Percentiles rank a stretch among this genome's conserved stretches.
Conservation (phyloP, 2,329 filamentous ascomycete genomes). For the Penicillium sclerotigenum region DNA sequence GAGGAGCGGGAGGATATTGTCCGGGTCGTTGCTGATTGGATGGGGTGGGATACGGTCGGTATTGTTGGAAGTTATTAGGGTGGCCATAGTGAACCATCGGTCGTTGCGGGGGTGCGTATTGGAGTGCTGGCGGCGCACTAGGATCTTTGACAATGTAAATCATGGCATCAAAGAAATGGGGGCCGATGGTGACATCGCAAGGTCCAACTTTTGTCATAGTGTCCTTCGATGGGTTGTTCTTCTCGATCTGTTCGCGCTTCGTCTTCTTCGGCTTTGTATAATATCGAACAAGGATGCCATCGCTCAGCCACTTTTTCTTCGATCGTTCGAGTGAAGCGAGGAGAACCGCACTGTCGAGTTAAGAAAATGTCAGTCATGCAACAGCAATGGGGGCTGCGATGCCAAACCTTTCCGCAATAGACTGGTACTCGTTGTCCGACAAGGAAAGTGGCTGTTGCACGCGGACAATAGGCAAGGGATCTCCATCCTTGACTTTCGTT, state of each 20-base stretch:
- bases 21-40: slow-evolving; percentile 28
- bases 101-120: slow-evolving; percentile 40
- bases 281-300: slow-evolving; percentile 55
- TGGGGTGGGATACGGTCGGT: slow-evolving; percentile 38
- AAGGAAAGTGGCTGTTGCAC: slow-evolving; percentile 50
- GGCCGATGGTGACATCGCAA: slow-evolving; percentile 60
- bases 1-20: slow-evolving; percentile 27
- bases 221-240: slow-evolving; percentile 50
- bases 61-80: slow-evolving; percentile 42
- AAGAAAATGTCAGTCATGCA: slow-evolving; percentile 17
- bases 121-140: slow-evolving; percentile 37
- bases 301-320: slow-evolving; percentile 55
- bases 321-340: slow-evolving; percentile 58
- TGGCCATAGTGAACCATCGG: slow-evolving; percentile 45
- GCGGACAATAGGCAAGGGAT: slow-evolving; percentile 53
- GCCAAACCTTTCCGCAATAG: slow-evolving; percentile 55
- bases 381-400: not conserved
- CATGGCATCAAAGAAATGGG: slow-evolving; percentile 60
- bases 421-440: slow-evolving; percentile 56
- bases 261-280: slow-evolving; percentile 58
- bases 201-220: slow-evolving; percentile 55
- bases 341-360: slow-evolving; percentile 51
- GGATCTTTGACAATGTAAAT: slow-evolving; percentile 55
- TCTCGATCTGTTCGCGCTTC: slow-evolving; percentile 49
- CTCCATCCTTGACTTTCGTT: slow-evolving; percentile 51